A percentile compares a stretch with the other conserved stretches of the same genome.
phyloP scores from a whole-genome alignment of 306 rosid species.

The Vigna radiata region DNA sequence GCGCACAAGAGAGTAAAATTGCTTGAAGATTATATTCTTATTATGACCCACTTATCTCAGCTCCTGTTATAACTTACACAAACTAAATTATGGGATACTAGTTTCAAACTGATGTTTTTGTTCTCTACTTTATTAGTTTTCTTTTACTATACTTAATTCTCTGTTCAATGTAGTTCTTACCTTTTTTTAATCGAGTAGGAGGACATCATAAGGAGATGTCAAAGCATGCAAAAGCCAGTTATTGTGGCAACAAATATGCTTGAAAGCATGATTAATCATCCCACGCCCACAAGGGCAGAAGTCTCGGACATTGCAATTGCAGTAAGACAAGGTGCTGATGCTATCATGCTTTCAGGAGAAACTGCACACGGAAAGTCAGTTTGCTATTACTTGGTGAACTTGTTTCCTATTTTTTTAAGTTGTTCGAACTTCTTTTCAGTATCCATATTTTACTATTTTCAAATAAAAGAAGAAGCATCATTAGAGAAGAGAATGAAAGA shows the following conservation, averaged over 20 bases:
- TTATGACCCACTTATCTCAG: not conserved
- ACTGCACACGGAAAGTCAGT: conserved; percentile 99
- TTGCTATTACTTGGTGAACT: conserved; percentile 39
- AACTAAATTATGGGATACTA: conserved; percentile 5
- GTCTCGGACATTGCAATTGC: conserved; percentile 97
- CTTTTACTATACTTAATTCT: conserved; percentile 21
- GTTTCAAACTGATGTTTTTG: conserved; percentile 28
- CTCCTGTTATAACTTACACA: conserved; percentile 20
- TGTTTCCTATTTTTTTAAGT: not conserved
- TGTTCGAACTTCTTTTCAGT: not conserved
- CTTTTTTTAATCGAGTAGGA: conserved; percentile 61
- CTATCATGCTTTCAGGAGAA: conserved; percentile 99
- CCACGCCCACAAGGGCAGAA: conserved; percentile 98
- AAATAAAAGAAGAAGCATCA: conserved; percentile 8
- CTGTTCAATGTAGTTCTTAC: conserved; percentile 27
- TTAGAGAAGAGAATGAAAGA: conserved; percentile 27
- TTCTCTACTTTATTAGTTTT: conserved; percentile 21
- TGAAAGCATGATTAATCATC: conserved; percentile 97
- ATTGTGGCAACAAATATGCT: conserved; percentile 99
- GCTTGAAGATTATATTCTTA: not conserved
- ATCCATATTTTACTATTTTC: conserved; percentile 8
- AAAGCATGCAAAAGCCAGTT: conserved; percentile 82
- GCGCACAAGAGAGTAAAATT: not conserved
- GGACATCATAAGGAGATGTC: conserved; percentile 88
- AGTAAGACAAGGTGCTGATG: conserved; percentile 95